Conservation (phyloP, 192 early-diverging fungal species). For the Globomyces pollinis-pini region DNA sequence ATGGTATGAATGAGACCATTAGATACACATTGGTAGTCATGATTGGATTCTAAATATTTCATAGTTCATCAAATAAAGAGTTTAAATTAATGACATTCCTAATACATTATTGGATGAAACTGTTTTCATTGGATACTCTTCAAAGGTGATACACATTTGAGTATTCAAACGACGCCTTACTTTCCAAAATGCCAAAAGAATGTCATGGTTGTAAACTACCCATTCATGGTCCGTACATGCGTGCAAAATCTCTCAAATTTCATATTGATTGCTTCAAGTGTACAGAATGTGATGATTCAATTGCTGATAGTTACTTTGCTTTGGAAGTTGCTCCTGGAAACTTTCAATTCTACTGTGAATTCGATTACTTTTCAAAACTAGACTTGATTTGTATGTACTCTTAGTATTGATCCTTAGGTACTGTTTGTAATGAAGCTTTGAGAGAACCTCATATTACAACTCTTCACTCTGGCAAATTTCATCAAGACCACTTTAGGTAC, state of each 20-base stretch:
- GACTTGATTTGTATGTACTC: not conserved
- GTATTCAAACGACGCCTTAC: no score
- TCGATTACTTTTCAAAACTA: conserved; percentile 1
- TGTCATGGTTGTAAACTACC: not conserved
- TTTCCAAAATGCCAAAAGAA: no score
- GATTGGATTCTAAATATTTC: no score
- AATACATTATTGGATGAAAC: no score
- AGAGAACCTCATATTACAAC: not conserved
- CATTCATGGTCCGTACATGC: conserved; percentile 1
- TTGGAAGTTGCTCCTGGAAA: not conserved
- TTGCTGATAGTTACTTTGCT: not conserved
- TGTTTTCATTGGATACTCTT: no score
- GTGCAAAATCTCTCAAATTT: conserved; percentile 1
- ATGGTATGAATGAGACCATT: no score
- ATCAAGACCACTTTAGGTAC: conserved; percentile 1
- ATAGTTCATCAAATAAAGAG: no score
- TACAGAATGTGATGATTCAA: not conserved
- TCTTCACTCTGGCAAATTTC: not conserved
- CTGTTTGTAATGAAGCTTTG: not conserved
- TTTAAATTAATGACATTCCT: no score
- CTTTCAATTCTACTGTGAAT: not conserved
- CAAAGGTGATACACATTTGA: no score
- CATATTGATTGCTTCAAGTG: conserved; percentile 1
- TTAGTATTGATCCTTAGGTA: no score
- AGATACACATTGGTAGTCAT: no score